Conservation (phyloP, 129 eudicot species). For the Artemisia annua region DNA sequence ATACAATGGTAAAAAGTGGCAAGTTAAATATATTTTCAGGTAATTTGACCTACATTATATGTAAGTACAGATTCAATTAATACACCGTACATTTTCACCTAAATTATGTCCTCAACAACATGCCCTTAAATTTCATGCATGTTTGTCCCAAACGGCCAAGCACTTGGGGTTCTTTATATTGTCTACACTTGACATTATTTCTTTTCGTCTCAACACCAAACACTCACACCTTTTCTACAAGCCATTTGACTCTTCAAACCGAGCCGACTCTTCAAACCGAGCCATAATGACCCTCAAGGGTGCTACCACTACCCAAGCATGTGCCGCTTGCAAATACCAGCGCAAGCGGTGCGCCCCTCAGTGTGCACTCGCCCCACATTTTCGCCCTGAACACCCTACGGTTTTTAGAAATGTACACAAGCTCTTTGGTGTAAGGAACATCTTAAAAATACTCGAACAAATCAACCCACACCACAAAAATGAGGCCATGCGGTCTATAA, state of each 20-base stretch:
- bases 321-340: slow-evolving; percentile 91
- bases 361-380: slow-evolving; percentile 72
- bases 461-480: slow-evolving; percentile 46
- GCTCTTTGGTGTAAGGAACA: slow-evolving; percentile 73
- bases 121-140: slow-evolving; percentile 16
- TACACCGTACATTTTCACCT: slow-evolving; percentile 3
- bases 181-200: neutral
- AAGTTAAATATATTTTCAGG: no score
- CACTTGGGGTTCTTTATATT: slow-evolving; percentile 1
- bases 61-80: slow-evolving; percentile 1
- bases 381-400: slow-evolving; percentile 73
- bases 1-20: no score
- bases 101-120: neutral
- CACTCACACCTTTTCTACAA: slow-evolving; percentile 2
- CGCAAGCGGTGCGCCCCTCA: slow-evolving; percentile 73
- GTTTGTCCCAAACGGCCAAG: slow-evolving; percentile 8
- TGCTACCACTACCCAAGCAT: slow-evolving; percentile 58
- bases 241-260: slow-evolving; percentile 15
- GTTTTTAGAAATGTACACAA: slow-evolving; percentile 68
- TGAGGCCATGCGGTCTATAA: slow-evolving; percentile 73
- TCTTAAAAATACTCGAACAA: slow-evolving; percentile 54
- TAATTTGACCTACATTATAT: no score
- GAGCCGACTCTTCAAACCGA: slow-evolving; percentile 12
- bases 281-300: slow-evolving; percentile 71
- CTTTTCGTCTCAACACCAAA: slow-evolving; percentile 6